phyloP scores from a whole-genome alignment of 768 basidiomycete genomes.

The Filobasidium floriforme region DNA sequence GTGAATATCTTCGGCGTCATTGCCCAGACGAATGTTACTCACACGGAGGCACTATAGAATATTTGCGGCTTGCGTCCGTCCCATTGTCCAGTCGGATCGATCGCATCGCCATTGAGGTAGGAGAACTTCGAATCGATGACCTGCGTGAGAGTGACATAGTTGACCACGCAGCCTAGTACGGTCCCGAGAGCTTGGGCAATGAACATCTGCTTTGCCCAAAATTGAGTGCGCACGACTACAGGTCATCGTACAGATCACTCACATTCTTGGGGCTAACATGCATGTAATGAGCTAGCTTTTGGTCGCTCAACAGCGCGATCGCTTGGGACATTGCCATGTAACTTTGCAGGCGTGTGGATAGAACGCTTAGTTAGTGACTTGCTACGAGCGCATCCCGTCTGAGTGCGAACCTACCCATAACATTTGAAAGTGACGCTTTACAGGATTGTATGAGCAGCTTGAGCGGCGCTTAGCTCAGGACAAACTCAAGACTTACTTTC shows the following conservation, averaged over 20 bases:
- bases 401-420: too few species aligned
- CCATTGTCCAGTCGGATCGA: slow-evolving; percentile 44
- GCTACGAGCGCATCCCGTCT: too few species aligned
- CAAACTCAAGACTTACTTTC: slow-evolving; percentile 33
- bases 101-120: slow-evolving; percentile 39
- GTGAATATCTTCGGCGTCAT: too few species aligned
- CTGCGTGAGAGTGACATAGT: slow-evolving; percentile 41
- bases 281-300: slow-evolving; percentile 43
- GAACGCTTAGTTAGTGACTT: too few species aligned
- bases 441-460: slow-evolving; percentile 18
- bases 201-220: slow-evolving; percentile 47
- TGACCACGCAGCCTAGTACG: slow-evolving; percentile 40
- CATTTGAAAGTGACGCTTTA: slow-evolving; percentile 42
- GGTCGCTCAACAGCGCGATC: slow-evolving; percentile 37
- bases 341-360: too few species aligned
- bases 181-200: slow-evolving; percentile 42
- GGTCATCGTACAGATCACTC: too few species aligned
- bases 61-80: slow-evolving; percentile 41
- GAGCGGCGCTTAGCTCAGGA: not conserved
- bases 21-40: slow-evolving; percentile 4
- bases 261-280: slow-evolving; percentile 20
- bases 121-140: slow-evolving; percentile 39
- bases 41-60: slow-evolving; percentile 43
- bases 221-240: too few species aligned
- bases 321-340: slow-evolving; percentile 46